Evolutionary conservation across 2,329 filamentous ascomycete species (phyloP).

Genomic region (Aspergillus spinulosporus): DNA sequence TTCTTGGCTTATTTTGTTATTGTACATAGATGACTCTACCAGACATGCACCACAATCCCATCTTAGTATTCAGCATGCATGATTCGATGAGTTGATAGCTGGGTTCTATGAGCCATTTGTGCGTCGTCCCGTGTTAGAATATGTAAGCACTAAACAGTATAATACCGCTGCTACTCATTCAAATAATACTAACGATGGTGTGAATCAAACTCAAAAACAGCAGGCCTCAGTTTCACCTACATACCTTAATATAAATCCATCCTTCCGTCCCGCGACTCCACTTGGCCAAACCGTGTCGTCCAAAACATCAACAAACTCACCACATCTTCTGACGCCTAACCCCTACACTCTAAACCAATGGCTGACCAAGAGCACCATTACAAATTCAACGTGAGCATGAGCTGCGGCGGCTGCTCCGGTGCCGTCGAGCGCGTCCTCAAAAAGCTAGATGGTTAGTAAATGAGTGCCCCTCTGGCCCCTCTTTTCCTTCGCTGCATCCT

Average conservation of each 20-base stretch:
- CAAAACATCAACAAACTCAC: conserved; percentile 10
- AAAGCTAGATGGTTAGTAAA: conserved; percentile 76
- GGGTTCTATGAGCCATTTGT: conserved; percentile 9
- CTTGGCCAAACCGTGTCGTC: neutral
- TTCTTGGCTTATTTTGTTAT: too few species aligned
- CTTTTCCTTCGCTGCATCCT: neutral
- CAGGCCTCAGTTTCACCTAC: neutral
- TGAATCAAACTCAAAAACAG: too few species aligned
- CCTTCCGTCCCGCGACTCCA: neutral
- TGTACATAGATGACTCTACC: too few species aligned
- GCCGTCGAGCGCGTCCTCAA: conserved; percentile 89
- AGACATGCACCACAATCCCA: neutral
- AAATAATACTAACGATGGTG: too few species aligned
- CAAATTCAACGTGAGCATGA: conserved; percentile 94
- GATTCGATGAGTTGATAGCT: conserved; percentile 7
- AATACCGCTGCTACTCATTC: neutral
- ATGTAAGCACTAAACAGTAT: neutral
- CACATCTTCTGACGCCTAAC: conserved; percentile 8
- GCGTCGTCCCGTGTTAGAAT: neutral
- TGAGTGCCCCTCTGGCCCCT: neutral
- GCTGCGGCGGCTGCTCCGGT: conserved; percentile 92
- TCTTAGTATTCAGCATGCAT: too few species aligned
- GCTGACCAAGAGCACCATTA: conserved; percentile 83
- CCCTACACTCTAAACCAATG: conserved; percentile 45
- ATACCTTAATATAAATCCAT: neutral